Evolutionary conservation across 2,329 filamentous ascomycete genomes (phyloP).

Genomic region (Kalaharituber pfeilii): DNA sequence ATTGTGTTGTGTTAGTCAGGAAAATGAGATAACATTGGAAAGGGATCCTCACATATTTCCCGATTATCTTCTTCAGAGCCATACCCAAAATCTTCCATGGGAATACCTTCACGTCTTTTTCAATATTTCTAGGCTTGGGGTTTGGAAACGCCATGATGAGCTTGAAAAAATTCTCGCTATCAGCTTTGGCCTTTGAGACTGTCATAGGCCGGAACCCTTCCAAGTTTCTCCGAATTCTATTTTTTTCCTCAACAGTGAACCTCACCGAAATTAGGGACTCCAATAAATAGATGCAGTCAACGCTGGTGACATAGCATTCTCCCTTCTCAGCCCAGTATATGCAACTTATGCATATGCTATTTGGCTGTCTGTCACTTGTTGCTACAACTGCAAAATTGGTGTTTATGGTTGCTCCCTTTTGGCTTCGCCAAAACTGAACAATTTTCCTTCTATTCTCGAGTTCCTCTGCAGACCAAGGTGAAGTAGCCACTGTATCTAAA

Average conservation of each 20-base stretch:
- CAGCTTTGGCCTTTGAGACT: constrained; percentile 77
- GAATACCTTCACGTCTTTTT: constrained; percentile 98
- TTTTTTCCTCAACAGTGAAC: constrained; percentile 96
- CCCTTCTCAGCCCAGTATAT: constrained; percentile 90
- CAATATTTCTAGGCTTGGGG: constrained; percentile 91
- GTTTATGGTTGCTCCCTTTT: constrained; percentile 64
- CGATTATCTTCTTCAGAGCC: constrained; percentile 93
- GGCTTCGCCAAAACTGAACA: constrained; percentile 71
- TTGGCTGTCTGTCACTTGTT: constrained; percentile 58
- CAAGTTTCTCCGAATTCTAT: constrained; percentile 84
- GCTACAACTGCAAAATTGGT: constrained; percentile 64
- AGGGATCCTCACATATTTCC: constrained; percentile 59
- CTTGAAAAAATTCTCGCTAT: constrained; percentile 97
- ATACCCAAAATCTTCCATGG: constrained; percentile 78
- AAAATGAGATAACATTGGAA: neutral
- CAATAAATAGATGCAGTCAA: constrained; percentile 89
- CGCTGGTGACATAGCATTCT: constrained; percentile 85
- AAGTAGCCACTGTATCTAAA: constrained; percentile 60
- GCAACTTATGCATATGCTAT: constrained; percentile 90
- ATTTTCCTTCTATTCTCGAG: constrained; percentile 61
- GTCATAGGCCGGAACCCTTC: constrained; percentile 87
- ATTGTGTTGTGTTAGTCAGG: neutral
- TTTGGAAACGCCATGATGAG: constrained; percentile 94
- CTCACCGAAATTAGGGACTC: constrained; percentile 73
- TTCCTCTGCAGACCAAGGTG: constrained; percentile 66